phyloP scores from a whole-genome alignment of 2,329 filamentous ascomycete species.

The Cercospora zeina region DNA sequence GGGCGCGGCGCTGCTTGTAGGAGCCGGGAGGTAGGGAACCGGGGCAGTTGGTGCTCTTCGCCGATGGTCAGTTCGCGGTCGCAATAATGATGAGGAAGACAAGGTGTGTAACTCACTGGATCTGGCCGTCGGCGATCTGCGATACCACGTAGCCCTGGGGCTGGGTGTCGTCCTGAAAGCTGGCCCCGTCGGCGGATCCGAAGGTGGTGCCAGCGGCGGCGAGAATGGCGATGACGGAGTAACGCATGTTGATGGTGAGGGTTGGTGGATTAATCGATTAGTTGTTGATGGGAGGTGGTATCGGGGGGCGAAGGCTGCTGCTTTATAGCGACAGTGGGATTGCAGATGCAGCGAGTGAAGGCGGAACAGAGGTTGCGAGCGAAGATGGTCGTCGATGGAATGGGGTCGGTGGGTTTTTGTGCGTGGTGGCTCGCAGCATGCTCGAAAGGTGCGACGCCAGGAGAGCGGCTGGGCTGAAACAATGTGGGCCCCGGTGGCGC shows the following conservation, averaged over 20 bases:
- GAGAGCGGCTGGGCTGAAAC: constrained; percentile 17
- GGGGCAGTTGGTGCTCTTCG: constrained; percentile 21
- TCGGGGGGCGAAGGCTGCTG: constrained; percentile 4
- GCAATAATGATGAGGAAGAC: neutral
- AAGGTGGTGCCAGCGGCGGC: constrained; percentile 26
- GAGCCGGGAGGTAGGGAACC: constrained; percentile 15
- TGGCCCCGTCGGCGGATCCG: constrained; percentile 13
- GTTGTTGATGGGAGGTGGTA: constrained; percentile 11
- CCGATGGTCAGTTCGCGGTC: neutral
- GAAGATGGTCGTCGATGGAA: constrained; percentile 13
- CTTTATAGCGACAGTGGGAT: constrained; percentile 19
- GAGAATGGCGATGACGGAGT: constrained; percentile 25
- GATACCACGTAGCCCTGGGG: constrained; percentile 22
- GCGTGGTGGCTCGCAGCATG: constrained; percentile 11
- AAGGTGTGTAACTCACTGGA: constrained; percentile 16
- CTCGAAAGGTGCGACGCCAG: constrained; percentile 9
- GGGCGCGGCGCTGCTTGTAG: constrained; percentile 9
- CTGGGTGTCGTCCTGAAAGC: constrained; percentile 19
- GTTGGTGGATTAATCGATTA: constrained; percentile 16
- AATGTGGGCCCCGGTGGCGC: constrained; percentile 6
- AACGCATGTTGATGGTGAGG: constrained; percentile 30
- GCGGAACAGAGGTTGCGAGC: neutral
- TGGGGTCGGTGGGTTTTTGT: constrained; percentile 15
- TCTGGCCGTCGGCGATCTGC: constrained; percentile 31
- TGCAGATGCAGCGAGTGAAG: constrained; percentile 15